A percentile compares a stretch with the other conserved stretches of the same genome.
Conservation (phyloP, 345 rosid species). For the Heritiera fomes region DNA sequence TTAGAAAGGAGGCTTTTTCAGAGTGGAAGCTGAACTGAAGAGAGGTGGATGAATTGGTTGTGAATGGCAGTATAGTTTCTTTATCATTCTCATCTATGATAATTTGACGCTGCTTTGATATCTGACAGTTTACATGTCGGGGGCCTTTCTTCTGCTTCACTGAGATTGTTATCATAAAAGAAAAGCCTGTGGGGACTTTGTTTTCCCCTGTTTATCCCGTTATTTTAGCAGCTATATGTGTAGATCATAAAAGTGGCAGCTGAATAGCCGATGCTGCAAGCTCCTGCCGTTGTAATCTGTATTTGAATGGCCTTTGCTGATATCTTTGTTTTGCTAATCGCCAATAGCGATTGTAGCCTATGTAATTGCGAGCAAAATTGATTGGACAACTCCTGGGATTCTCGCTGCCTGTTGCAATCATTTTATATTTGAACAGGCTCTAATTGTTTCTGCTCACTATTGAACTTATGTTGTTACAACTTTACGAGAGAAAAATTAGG, state of each 20-base stretch:
- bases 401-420: neutral
- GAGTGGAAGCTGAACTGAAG: constrained; percentile 15
- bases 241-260: neutral
- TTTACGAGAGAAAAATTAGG: neutral
- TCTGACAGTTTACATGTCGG: neutral
- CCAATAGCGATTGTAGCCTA: neutral
- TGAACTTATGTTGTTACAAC: too few relatives aligned
- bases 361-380: neutral
- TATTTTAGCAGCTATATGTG: neutral
- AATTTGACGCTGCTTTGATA: neutral
- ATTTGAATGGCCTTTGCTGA: neutral
- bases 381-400: neutral
- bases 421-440: neutral
- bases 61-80: neutral
- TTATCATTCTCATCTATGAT: neutral
- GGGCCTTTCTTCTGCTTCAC: constrained; percentile 1
- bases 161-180: constrained; percentile 15
- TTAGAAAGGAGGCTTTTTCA: constrained; percentile 9
- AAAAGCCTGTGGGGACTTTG: constrained; percentile 6
- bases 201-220: neutral
- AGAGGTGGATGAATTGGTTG: neutral
- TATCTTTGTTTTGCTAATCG: neutral
- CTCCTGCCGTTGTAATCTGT: neutral
- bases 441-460: neutral
- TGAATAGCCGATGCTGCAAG: neutral